Evolutionary conservation across 257 asterid species (phyloP).

Genomic region (Lithospermum erythrorhizon): DNA sequence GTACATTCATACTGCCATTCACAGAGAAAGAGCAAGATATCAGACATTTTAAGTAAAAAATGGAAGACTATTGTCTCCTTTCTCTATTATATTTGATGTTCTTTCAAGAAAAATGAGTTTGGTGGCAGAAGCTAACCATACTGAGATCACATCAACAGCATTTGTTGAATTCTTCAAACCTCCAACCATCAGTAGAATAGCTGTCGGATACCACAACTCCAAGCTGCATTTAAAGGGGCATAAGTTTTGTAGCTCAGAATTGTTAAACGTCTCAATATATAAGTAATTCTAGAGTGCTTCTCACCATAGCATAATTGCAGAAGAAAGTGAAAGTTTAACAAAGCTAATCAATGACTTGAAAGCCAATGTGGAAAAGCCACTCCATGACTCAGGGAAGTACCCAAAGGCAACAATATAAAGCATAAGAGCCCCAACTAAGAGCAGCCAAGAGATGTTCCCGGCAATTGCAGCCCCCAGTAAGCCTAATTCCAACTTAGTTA

Average conservation of each 20-base stretch:
- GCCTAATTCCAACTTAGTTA: conserved; percentile 41
- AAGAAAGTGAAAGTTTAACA: conserved; percentile 66
- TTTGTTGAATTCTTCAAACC: conserved; percentile 58
- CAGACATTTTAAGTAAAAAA: not conserved
- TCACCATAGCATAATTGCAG: conserved; percentile 85
- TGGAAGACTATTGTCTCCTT: not conserved
- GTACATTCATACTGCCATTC: conserved; percentile 60
- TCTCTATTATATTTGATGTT: not conserved
- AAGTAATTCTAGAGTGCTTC: conserved; percentile 7
- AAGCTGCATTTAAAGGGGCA: conserved; percentile 43
- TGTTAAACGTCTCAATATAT: not conserved
- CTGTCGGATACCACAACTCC: conserved; percentile 89
- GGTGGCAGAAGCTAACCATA: conserved; percentile 37
- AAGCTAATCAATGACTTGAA: conserved; percentile 49
- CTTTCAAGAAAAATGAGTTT: not conserved
- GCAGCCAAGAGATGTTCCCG: conserved; percentile 76
- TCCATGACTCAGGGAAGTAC: conserved; percentile 67
- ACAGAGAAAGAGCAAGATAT: not conserved
- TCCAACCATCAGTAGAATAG: conserved; percentile 56
- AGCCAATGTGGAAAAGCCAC: conserved; percentile 57
- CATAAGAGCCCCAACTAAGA: conserved; percentile 61
- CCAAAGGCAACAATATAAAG: conserved; percentile 51
- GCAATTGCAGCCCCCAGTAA: conserved; percentile 77
- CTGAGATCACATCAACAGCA: conserved; percentile 79
- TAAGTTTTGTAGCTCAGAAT: not conserved